These are phyloP conservation scores for Pelomyxa schiedti DNA, from an alignment of 78 protist genomes.

Conservation along the genomic window DNA sequence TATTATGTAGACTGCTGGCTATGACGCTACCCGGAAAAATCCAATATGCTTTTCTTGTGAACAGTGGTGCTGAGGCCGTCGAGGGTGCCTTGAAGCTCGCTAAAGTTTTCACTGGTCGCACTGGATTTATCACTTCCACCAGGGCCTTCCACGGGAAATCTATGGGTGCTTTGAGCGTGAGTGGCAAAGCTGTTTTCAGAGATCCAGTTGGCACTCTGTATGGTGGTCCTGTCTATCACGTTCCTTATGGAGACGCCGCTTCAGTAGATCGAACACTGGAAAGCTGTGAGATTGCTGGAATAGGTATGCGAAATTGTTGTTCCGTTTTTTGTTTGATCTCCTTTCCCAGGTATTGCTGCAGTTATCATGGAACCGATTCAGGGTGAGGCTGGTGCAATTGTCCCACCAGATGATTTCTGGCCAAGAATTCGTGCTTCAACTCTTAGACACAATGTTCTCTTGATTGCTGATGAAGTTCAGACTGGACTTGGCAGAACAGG, in stretches of 20 bases:
- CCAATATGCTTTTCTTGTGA: slow-evolving; percentile 51
- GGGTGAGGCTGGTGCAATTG: slow-evolving; percentile 69
- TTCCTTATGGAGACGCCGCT: slow-evolving; percentile 21
- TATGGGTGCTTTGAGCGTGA: slow-evolving; percentile 19
- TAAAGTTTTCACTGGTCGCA: slow-evolving; percentile 9
- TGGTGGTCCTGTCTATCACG: slow-evolving; percentile 31
- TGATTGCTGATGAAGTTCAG: background rate
- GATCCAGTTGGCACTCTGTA: slow-evolving; percentile 23
- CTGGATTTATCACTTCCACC: slow-evolving; percentile 16
- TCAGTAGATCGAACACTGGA: slow-evolving; percentile 26
- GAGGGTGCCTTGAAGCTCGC: slow-evolving; percentile 72
- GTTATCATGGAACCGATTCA: slow-evolving; percentile 76
- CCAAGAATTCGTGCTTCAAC: background rate
- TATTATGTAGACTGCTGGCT: background rate
- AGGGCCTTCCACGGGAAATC: slow-evolving; percentile 55
- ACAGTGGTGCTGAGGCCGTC: slow-evolving; percentile 71
- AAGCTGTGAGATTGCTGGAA: background rate
- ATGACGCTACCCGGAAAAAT: slow-evolving; percentile 6
- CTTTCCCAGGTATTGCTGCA: slow-evolving; percentile 14
- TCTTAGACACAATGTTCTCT: background rate
- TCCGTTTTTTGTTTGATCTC: too few species aligned
- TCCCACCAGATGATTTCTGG: slow-evolving; percentile 46
- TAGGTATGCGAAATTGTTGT: too few species aligned
- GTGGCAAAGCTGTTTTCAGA: background rate
- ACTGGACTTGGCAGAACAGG: background rate